Percentiles rank a stretch among this genome's conserved stretches.
Evolutionary conservation across 2,329 filamentous ascomycete genomes (phyloP).

Genomic region (Boeremia lycopersici): DNA sequence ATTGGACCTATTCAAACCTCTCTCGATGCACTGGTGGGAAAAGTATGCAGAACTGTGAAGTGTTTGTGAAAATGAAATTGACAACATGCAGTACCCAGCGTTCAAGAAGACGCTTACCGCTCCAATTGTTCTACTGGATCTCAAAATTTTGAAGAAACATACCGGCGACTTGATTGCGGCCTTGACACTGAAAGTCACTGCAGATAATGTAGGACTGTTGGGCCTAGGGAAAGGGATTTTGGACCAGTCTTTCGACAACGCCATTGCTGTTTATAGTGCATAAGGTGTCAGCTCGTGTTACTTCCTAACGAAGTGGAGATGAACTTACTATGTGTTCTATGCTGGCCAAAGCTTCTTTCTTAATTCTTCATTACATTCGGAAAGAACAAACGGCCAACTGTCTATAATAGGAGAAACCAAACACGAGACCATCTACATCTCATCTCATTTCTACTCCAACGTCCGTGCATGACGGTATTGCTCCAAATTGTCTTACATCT

Average conservation of each 20-base stretch:
- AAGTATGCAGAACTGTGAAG: slow-evolving; percentile 12
- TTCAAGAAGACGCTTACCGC: slow-evolving; percentile 32
- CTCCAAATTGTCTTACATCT: not conserved
- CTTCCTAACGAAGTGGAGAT: too few relatives aligned
- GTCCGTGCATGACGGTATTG: not conserved
- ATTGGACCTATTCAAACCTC: slow-evolving; percentile 24
- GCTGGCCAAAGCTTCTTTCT: too few relatives aligned
- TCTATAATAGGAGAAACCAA: not conserved
- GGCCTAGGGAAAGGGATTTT: slow-evolving; percentile 18
- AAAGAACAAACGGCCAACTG: not conserved
- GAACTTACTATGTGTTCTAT: too few relatives aligned
- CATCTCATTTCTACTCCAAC: not conserved
- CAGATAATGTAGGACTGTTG: slow-evolving; percentile 17
- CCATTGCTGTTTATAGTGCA: slow-evolving; percentile 25
- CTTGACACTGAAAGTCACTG: slow-evolving; percentile 23
- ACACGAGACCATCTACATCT: not conserved
- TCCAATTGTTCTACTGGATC: slow-evolving; percentile 27
- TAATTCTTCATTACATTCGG: not conserved
- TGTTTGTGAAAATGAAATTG: not conserved
- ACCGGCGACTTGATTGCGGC: slow-evolving; percentile 27
- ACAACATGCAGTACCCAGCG: slow-evolving; percentile 19
- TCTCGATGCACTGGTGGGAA: slow-evolving; percentile 21
- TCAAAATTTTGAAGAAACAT: slow-evolving; percentile 30
- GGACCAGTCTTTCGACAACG: slow-evolving; percentile 26
- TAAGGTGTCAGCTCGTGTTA: not conserved